phyloP scores from a whole-genome alignment of 2,329 filamentous ascomycete genomes.

The Lithohypha guttulata region DNA sequence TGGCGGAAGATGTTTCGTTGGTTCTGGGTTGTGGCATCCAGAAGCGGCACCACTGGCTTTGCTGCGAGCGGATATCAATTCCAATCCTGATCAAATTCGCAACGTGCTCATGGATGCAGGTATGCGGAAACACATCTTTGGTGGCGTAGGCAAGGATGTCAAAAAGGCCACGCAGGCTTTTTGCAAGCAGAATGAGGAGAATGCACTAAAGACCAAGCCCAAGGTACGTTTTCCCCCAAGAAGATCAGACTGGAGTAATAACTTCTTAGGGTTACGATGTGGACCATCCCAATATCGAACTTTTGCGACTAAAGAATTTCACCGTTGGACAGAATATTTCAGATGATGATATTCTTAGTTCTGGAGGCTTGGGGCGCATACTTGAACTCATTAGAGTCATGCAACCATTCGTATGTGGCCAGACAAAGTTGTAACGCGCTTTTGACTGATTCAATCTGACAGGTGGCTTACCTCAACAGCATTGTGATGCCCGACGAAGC shows the following conservation, averaged over 20 bases:
- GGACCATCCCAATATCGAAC: constrained; percentile 66
- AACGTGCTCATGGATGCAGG: constrained; percentile 49
- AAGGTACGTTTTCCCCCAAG: constrained; percentile 67
- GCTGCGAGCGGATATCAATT: constrained; percentile 65
- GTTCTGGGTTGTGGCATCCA: constrained; percentile 72
- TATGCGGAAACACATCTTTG: constrained; percentile 57
- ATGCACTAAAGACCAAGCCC: constrained; percentile 73
- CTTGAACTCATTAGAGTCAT: constrained; percentile 54
- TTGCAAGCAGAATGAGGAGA: constrained; percentile 55
- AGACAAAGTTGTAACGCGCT: background rate
- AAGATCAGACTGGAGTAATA: too few relatives aligned
- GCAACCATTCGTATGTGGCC: constrained; percentile 64
- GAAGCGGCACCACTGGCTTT: constrained; percentile 54
- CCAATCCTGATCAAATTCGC: constrained; percentile 59
- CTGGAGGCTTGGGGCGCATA: constrained; percentile 55
- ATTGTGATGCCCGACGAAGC: constrained; percentile 62
- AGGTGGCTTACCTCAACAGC: constrained; percentile 62
- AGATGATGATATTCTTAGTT: constrained; percentile 53
- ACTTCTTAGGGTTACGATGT: constrained; percentile 62
- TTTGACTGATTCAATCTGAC: constrained; percentile 6
- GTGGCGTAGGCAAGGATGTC: constrained; percentile 43
- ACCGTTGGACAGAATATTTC: constrained; percentile 57
- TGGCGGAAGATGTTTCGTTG: constrained; percentile 55
- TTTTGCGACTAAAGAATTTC: constrained; percentile 71
- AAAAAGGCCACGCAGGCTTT: constrained; percentile 60